Conservation (phyloP, 805 yeast genomes). For the Millerozyma miso region DNA sequence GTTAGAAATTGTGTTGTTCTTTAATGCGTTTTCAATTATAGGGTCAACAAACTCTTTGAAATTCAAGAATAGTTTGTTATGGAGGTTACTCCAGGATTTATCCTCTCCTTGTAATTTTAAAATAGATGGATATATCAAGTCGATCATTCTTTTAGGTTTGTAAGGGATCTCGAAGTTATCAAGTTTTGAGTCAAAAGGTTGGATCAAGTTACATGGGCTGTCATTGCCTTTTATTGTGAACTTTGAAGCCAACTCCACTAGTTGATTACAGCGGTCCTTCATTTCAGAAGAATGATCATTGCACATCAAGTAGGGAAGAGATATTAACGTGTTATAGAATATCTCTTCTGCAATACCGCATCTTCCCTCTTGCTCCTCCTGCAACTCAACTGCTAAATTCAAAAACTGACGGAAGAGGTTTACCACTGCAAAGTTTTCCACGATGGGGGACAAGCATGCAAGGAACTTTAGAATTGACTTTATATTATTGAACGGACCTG, state of each 20-base stretch:
- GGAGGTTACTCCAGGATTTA: constrained; percentile 38
- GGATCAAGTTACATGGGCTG: constrained; percentile 15
- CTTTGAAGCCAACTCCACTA: constrained; percentile 43
- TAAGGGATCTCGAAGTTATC: constrained; percentile 43
- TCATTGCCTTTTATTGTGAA: constrained; percentile 26
- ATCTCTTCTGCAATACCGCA: constrained; percentile 64
- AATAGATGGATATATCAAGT: constrained; percentile 50
- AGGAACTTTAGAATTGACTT: constrained; percentile 70
- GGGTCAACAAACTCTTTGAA: constrained; percentile 29
- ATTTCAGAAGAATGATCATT: constrained; percentile 31
- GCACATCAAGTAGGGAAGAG: constrained; percentile 61
- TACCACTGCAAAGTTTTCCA: constrained; percentile 40
- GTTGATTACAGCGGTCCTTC: constrained; percentile 35
- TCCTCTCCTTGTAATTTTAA: constrained; percentile 28
- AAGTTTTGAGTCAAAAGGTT: constrained; percentile 35
- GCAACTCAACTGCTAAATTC: constrained; percentile 53
- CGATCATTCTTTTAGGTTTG: constrained; percentile 44
- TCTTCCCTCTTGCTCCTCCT: constrained; percentile 34
- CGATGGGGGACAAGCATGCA: constrained; percentile 59
- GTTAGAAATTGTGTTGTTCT: constrained; percentile 33
- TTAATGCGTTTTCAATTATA: constrained; percentile 28
- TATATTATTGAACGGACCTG: constrained; percentile 65
- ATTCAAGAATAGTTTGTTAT: constrained; percentile 27
- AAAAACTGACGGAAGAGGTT: constrained; percentile 52
- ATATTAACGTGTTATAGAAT: constrained; percentile 54